These are phyloP conservation scores for Phaeolepiota aurea DNA, from an alignment of 768 basidiomycete genomes.

Conservation along the genomic window DNA sequence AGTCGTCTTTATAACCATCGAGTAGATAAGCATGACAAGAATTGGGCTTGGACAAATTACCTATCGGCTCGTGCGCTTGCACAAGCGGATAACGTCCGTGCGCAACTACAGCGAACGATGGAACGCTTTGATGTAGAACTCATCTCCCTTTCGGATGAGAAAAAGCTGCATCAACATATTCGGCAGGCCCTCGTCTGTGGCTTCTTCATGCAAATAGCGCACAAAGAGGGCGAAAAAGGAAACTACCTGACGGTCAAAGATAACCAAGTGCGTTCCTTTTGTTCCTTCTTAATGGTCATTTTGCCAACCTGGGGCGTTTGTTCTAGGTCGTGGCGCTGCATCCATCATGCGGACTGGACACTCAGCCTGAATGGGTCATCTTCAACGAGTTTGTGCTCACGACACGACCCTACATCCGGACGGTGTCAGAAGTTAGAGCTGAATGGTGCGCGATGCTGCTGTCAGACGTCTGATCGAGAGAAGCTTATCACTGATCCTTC, in stretches of 20 bases:
- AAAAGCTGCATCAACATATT: slow-evolving; percentile 65
- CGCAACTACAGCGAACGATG: slow-evolving; percentile 86
- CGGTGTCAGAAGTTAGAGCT: slow-evolving; percentile 76
- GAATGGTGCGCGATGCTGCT: slow-evolving; percentile 56
- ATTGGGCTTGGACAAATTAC: slow-evolving; percentile 91
- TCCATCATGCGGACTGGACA: slow-evolving; percentile 81
- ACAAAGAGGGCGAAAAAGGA: slow-evolving; percentile 87
- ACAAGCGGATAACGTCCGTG: slow-evolving; percentile 91
- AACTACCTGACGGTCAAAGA: slow-evolving; percentile 91
- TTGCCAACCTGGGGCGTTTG: background rate
- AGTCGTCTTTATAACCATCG: too few species aligned
- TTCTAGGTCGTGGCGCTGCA: slow-evolving; percentile 66
- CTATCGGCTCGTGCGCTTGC: slow-evolving; percentile 74
- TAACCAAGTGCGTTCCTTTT: slow-evolving; percentile 55
- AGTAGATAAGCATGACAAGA: slow-evolving; percentile 65
- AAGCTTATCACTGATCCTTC: slow-evolving; percentile 4
- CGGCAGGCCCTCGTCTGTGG: slow-evolving; percentile 82
- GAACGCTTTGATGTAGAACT: slow-evolving; percentile 80
- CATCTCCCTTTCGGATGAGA: slow-evolving; percentile 58
- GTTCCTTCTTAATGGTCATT: background rate
- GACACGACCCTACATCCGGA: slow-evolving; percentile 82
- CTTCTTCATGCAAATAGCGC: slow-evolving; percentile 98
- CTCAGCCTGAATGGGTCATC: slow-evolving; percentile 85
- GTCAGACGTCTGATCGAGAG: slow-evolving; percentile 1
- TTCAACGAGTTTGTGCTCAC: slow-evolving; percentile 96